phyloP scores from a whole-genome alignment of 2,329 filamentous ascomycete species.

The Zasmidium citrigriseum region DNA sequence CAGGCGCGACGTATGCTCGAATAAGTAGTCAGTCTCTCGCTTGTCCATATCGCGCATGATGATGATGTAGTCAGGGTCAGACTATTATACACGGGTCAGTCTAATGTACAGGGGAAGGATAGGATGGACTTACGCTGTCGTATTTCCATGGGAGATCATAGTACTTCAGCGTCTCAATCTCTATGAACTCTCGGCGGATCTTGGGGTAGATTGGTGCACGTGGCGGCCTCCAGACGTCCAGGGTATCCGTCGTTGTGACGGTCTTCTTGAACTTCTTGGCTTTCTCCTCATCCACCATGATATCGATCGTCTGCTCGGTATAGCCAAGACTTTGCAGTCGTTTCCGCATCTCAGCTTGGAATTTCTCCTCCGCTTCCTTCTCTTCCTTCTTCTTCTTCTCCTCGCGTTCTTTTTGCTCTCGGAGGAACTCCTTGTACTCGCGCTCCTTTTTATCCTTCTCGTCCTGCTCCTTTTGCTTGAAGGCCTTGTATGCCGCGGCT shows the following conservation, averaged over 20 bases:
- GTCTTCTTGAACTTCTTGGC: constrained; percentile 37
- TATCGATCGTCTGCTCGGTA: constrained; percentile 50
- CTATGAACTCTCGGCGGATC: constrained; percentile 48
- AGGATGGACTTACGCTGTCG: constrained; percentile 44
- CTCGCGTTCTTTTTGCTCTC: constrained; percentile 68
- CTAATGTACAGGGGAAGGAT: constrained; percentile 5
- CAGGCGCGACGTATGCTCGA: constrained; percentile 52
- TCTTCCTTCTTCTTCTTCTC: constrained; percentile 34
- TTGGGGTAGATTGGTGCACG: constrained; percentile 48
- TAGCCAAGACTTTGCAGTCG: constrained; percentile 47
- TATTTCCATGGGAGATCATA: constrained; percentile 52
- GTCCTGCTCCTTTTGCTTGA: constrained; percentile 34
- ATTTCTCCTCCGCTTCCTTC: constrained; percentile 37
- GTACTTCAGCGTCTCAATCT: constrained; percentile 47
- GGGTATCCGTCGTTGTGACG: constrained; percentile 22
- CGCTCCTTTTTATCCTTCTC: constrained; percentile 45
- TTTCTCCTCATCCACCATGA: constrained; percentile 50
- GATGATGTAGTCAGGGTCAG: constrained; percentile 50
- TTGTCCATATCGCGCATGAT: constrained; percentile 52
- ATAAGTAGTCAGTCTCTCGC: constrained; percentile 51
- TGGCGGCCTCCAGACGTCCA: constrained; percentile 11
- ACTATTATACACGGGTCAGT: constrained; percentile 29
- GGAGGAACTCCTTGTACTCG: constrained; percentile 53
- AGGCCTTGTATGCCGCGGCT: constrained; percentile 30
- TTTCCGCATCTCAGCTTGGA: constrained; percentile 50